Evolutionary conservation across 495 filamentous ascomycete genomes (phyloP).

Genomic region (Terfezia boudieri): DNA sequence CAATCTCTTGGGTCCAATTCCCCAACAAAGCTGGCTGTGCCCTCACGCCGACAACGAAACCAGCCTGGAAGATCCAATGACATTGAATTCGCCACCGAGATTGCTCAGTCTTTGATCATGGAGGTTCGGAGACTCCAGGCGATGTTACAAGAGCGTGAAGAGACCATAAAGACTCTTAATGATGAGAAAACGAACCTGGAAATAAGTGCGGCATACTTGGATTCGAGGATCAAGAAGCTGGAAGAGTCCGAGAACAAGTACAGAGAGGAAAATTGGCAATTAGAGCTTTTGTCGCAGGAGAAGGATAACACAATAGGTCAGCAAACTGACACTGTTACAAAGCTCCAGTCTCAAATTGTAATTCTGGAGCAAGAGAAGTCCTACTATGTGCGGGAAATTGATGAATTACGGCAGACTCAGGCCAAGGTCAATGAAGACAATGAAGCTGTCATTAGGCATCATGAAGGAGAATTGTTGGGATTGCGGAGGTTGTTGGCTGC

Average conservation of each 20-base stretch:
- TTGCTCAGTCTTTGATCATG: conserved; percentile 68
- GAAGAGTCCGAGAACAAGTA: conserved; percentile 88
- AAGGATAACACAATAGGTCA: conserved; percentile 46
- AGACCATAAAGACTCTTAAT: conserved; percentile 50
- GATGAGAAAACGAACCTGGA: conserved; percentile 57
- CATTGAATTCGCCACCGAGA: conserved; percentile 89
- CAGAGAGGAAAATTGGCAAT: conserved; percentile 94
- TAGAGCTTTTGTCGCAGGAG: conserved; percentile 77
- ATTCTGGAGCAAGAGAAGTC: conserved; percentile 51
- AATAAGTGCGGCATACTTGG: conserved; percentile 53
- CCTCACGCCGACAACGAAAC: conserved; percentile 57
- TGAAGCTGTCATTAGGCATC: conserved; percentile 46
- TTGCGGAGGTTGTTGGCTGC: conserved; percentile 51
- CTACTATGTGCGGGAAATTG: conserved; percentile 53
- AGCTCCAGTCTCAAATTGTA: conserved; percentile 47
- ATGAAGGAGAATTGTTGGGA: conserved; percentile 65
- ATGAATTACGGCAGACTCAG: conserved; percentile 60
- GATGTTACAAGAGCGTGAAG: conserved; percentile 65
- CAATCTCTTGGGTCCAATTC: conserved; percentile 67
- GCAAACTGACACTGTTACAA: conserved; percentile 52
- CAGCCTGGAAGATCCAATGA: conserved; percentile 74
- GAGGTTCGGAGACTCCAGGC: conserved; percentile 78
- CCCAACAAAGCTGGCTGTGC: conserved; percentile 72
- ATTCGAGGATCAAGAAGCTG: conserved; percentile 52
- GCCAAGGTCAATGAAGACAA: conserved; percentile 65